A percentile compares a stretch with the other conserved stretches of the same genome.
phyloP scores from a whole-genome alignment of 192 early-diverging fungal genomes.

The Linnemannia zychae region DNA sequence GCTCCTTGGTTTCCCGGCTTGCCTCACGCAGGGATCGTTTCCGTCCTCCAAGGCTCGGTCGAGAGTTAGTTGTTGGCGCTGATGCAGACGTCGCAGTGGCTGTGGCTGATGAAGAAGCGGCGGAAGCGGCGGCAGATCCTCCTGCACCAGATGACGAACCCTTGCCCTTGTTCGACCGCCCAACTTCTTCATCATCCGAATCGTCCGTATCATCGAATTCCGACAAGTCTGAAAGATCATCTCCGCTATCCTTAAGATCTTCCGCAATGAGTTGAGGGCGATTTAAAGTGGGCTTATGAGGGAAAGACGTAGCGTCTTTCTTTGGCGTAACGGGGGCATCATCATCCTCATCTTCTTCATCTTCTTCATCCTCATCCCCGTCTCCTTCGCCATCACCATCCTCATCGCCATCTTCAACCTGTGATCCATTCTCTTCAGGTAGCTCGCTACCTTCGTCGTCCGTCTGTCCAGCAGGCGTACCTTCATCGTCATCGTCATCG shows the following conservation, averaged over 20 bases:
- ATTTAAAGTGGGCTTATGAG: slow-evolving; percentile 41
- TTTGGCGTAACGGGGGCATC: not conserved
- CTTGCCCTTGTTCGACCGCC: not conserved
- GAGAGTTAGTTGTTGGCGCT: not conserved
- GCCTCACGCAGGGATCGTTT: slow-evolving; percentile 28
- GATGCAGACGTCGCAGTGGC: not conserved
- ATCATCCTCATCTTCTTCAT: not conserved
- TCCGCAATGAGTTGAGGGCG: slow-evolving; percentile 42
- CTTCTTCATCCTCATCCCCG: slow-evolving; percentile 21
- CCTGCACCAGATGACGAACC: not conserved
- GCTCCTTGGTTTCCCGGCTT: slow-evolving; percentile 20
- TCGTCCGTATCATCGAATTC: slow-evolving; percentile 54
- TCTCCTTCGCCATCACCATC: slow-evolving; percentile 18
- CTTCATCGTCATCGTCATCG: slow-evolving; percentile 37
- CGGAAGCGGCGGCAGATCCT: not conserved
- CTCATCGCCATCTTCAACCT: slow-evolving; percentile 29
- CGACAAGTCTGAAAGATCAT: slow-evolving; percentile 50
- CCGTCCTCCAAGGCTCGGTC: slow-evolving; percentile 10
- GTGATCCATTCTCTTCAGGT: slow-evolving; percentile 14
- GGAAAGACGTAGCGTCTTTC: slow-evolving; percentile 4
- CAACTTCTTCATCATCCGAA: slow-evolving; percentile 44
- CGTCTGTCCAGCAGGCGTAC: slow-evolving; percentile 4
- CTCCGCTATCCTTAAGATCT: slow-evolving; percentile 52
- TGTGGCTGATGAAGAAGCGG: not conserved
- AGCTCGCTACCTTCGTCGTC: slow-evolving; percentile 20